phyloP scores from a whole-genome alignment of 139 green algal genomes.

The Asterochloris sp. region DNA sequence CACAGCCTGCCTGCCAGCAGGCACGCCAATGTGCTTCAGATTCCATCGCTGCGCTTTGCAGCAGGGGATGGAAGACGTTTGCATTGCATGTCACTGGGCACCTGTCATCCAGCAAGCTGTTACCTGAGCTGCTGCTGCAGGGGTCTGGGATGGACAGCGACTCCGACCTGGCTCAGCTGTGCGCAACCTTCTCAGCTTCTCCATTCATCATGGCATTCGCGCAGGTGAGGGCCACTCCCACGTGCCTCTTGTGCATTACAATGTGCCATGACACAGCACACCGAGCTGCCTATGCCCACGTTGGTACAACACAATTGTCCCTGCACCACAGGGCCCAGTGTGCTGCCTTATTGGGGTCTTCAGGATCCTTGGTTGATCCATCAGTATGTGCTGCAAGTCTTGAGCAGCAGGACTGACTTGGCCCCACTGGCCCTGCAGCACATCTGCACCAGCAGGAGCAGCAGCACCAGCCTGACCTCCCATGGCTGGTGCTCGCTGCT shows the following conservation, averaged over 20 bases:
- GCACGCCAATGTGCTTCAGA: no score
- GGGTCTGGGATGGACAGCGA: neutral
- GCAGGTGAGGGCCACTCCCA: conserved; percentile 18
- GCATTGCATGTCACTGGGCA: no score
- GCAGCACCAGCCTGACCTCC: no score
- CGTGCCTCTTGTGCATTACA: neutral
- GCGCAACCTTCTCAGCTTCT: conserved; percentile 62
- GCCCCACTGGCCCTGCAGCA: neutral
- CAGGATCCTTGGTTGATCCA: neutral
- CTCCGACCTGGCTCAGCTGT: conserved; percentile 62
- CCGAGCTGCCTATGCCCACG: neutral
- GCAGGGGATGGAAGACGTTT: no score
- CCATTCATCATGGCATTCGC: conserved; percentile 67
- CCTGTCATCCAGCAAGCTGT: no score
- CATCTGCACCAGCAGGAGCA: neutral
- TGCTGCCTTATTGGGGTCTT: neutral
- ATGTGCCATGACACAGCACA: neutral
- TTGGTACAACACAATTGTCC: neutral
- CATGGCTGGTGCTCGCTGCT: no score
- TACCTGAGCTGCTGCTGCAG: no score
- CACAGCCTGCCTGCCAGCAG: no score
- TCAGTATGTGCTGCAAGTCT: neutral
- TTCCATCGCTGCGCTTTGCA: no score
- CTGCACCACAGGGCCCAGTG: neutral
- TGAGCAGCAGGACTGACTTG: neutral